Evolutionary conservation across 1,284 basidiomycete genomes (phyloP).

Genomic region (Mycosarcoma mackinlayi): DNA sequence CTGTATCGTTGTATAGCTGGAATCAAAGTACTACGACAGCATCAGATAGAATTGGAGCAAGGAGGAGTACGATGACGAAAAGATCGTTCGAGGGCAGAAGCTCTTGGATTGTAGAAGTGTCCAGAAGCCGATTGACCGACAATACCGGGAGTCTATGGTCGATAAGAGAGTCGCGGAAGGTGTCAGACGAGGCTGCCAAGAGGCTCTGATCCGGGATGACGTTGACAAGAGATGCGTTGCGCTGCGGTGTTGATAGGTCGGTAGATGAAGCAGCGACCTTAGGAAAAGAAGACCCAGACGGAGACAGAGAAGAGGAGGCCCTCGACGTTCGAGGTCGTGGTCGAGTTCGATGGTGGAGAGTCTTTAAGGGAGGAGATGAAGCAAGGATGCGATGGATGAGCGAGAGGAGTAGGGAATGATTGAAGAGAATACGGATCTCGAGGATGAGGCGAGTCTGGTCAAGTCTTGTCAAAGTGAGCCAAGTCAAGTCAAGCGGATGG

Average conservation of each 20-base stretch:
- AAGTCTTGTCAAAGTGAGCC: no score
- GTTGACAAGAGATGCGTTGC: no score
- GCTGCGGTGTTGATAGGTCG: no score
- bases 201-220: no score
- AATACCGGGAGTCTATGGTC: neutral
- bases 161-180: neutral
- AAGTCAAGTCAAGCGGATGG: no score
- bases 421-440: no score
- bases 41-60: neutral
- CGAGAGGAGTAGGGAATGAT: no score
- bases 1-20: neutral
- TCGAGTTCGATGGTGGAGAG: neutral
- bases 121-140: neutral
- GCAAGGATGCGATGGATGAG: neutral
- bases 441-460: no score
- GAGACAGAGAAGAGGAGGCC: neutral
- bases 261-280: no score
- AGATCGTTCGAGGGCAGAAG: neutral
- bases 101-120: neutral
- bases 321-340: neutral
- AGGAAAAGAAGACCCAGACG: no score
- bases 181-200: no score
- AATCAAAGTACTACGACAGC: slow-evolving; percentile 4
- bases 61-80: neutral
- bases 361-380: neutral